Evolutionary conservation across 2,329 filamentous ascomycete species (phyloP), one percentile per base, ranked within the genome.

Genomic region (Colletotrichum magnum): DNA sequence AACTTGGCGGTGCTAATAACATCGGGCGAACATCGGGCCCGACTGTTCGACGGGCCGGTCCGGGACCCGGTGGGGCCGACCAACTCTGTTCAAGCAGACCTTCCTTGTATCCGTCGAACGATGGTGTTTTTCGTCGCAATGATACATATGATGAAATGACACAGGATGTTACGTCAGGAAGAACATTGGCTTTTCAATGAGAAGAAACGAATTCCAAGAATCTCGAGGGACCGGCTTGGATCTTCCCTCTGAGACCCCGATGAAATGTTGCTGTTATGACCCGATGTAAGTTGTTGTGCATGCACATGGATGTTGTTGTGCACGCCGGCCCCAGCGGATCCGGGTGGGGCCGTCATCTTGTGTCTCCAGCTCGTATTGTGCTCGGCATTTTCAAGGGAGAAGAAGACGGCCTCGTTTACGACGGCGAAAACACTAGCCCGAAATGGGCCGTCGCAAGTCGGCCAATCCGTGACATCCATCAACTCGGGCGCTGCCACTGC

Each of bases 391-490:
- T 43, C 16, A n/a, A 43, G 41, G 41, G 41, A 43, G 32, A 36
- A 36, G 32, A 36, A 36, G 32, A 36, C 32, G 32, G 16, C 10
- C 41, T 43, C n/a, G 18, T 50, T 18, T 58, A 48, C 12, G n/a
- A 59, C 16, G 26, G 56, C 56, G 48, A 58, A 41, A 32, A 15
- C 41, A 26, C 57, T 51, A 59, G 32, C 32, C 21, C 36, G 57
- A 32, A 57, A 59, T 21, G n/a, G 57, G 15, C 24, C 47, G n/a
- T 39, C n/a, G 26, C 43, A 28, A n/a, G 45, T 39, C 45, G 15
- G 57, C 45, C 43, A 50, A 59, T 48, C 57, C 57, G 57, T 50
- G 43, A 36, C 41, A 48, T 43, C n/a, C 21, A 59, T 39, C 32
- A 26, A 43, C 13, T 48, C 43, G 41, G 56, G 43, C 56, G 24